phyloP scores from a whole-genome alignment of 2,329 filamentous ascomycete species.

The Akanthomyces dipterigenus region DNA sequence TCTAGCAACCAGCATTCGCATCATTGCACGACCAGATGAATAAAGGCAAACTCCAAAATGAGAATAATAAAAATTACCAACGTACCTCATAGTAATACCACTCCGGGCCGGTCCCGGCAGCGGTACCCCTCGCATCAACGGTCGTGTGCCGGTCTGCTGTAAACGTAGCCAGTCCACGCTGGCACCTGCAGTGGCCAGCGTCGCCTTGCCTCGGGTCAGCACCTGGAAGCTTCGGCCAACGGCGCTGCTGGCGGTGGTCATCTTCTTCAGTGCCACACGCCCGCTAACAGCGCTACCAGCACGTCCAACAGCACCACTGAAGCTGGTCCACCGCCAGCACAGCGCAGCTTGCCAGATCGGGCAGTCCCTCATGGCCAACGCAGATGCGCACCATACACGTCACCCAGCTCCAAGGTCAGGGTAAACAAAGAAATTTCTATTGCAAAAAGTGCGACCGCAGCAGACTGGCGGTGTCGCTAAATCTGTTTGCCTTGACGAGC shows the following conservation, averaged over 20 bases:
- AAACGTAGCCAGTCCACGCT: neutral
- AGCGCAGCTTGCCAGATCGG: conserved; percentile 2
- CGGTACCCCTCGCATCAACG: conserved; percentile 5
- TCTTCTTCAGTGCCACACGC: neutral
- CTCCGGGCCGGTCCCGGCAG: conserved; percentile 2
- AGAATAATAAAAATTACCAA: neutral
- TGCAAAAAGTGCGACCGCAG: neutral
- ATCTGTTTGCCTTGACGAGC: neutral
- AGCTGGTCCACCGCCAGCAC: neutral
- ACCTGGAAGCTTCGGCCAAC: neutral
- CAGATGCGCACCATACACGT: neutral
- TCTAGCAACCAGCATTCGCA: neutral
- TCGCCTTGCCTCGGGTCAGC: conserved; percentile 8
- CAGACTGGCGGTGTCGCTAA: neutral
- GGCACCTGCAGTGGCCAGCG: neutral
- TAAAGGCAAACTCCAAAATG: neutral
- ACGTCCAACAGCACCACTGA: neutral
- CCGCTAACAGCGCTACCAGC: neutral
- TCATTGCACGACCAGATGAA: neutral
- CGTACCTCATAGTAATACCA: neutral
- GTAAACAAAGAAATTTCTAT: neutral
- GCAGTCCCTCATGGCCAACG: neutral
- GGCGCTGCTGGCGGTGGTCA: neutral
- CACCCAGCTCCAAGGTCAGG: no score
- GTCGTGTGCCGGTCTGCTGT: neutral